phyloP scores from a whole-genome alignment of 1,139 yeast species.

The Kodamaea arcana region DNA sequence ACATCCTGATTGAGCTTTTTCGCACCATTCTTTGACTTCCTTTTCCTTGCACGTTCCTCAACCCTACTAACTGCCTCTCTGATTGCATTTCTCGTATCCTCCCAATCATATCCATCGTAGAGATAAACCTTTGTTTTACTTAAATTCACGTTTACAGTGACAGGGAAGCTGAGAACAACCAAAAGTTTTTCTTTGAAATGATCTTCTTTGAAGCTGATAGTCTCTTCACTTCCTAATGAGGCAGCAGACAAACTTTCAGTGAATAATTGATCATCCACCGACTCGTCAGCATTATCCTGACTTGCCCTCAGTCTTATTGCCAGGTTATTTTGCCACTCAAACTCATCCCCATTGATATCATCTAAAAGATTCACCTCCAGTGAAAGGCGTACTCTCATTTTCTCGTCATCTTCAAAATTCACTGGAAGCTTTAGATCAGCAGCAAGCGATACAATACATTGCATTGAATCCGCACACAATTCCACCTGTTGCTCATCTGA shows the following conservation, averaged over 20 bases:
- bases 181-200: slow-evolving; percentile 35
- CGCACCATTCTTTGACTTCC: slow-evolving; percentile 6
- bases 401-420: slow-evolving; percentile 52
- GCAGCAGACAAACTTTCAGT: slow-evolving; percentile 4
- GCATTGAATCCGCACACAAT: slow-evolving; percentile 82
- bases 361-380: slow-evolving; percentile 45
- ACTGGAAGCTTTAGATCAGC: slow-evolving; percentile 73
- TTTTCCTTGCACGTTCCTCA: slow-evolving; percentile 32
- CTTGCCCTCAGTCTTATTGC: not conserved
- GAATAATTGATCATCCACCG: slow-evolving; percentile 11
- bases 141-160: slow-evolving; percentile 27
- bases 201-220: slow-evolving; percentile 32
- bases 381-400: slow-evolving; percentile 38
- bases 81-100: slow-evolving; percentile 65
- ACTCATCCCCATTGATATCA: slow-evolving; percentile 40
- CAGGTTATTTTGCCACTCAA: slow-evolving; percentile 9
- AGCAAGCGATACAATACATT: slow-evolving; percentile 61
- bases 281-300: slow-evolving; percentile 20
- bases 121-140: slow-evolving; percentile 49
- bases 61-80: slow-evolving; percentile 59
- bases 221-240: slow-evolving; percentile 1
- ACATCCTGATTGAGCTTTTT: no score
- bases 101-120: slow-evolving; percentile 94
- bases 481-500: slow-evolving; percentile 51
- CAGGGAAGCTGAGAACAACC: slow-evolving; percentile 19